These are phyloP conservation scores for Athelia psychrophila DNA, from an alignment of 1,284 basidiomycete genomes.

Conservation along the genomic window DNA sequence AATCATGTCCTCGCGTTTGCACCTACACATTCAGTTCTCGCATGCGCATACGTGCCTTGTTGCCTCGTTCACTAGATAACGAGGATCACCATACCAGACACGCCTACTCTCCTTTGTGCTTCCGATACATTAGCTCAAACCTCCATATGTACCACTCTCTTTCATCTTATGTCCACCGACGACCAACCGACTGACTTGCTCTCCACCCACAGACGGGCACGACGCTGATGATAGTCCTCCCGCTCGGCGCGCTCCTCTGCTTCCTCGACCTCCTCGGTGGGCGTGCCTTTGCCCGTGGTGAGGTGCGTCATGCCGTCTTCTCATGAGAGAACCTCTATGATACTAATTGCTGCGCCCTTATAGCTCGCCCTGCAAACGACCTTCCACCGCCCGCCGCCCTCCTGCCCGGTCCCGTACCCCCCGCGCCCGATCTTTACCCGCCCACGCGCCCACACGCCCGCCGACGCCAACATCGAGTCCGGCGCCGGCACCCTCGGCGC, in stretches of 20 bases:
- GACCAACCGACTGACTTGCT: constrained; percentile 1
- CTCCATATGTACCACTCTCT: too few species aligned
- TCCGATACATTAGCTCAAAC: too few species aligned
- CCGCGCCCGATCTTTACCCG: constrained; percentile 70
- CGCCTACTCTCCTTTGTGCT: too few species aligned
- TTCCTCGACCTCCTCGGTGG: constrained; percentile 75
- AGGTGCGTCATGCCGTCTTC: constrained; percentile 37
- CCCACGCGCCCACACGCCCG: constrained; percentile 39
- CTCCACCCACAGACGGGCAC: constrained; percentile 58
- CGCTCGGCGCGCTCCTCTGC: constrained; percentile 72
- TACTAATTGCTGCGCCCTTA: not conserved
- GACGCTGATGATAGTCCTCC: constrained; percentile 69
- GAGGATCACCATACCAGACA: too few species aligned
- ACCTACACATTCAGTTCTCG: too few species aligned
- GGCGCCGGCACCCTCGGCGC: constrained; percentile 27
- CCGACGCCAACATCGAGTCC: constrained; percentile 47
- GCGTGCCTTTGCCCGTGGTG: constrained; percentile 63
- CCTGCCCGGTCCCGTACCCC: constrained; percentile 54
- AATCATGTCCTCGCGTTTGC: too few species aligned
- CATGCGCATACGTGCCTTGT: too few species aligned
- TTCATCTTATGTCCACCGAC: too few species aligned
- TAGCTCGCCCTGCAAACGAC: constrained; percentile 64
- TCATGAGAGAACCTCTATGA: not conserved
- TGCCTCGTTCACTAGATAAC: too few species aligned
- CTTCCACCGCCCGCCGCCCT: constrained; percentile 61